Conservation (phyloP, 2,329 filamentous ascomycete species). For the Alternaria burnsii region DNA sequence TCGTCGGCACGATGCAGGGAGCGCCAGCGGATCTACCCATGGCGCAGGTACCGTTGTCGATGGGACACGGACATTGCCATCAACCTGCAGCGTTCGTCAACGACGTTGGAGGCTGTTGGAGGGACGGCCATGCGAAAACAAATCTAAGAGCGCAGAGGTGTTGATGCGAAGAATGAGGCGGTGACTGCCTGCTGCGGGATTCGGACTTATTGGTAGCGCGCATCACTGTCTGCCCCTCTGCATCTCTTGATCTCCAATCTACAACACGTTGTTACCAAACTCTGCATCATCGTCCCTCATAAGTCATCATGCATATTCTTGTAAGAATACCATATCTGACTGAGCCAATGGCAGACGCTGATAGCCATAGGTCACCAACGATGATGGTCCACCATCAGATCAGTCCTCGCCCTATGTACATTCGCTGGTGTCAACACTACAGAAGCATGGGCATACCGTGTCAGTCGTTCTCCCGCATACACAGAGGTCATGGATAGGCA, state of each 20-base stretch:
- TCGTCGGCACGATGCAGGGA: conserved; percentile 13
- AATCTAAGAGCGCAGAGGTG: not conserved
- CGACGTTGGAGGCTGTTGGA: not conserved
- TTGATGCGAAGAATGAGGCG: conserved; percentile 10
- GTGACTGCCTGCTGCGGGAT: conserved; percentile 24
- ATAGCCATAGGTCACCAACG: conserved; percentile 57
- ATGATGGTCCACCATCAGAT: conserved; percentile 61
- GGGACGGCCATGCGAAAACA: not conserved
- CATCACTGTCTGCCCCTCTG: conserved; percentile 33
- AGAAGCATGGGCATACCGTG: conserved; percentile 79
- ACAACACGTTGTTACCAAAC: conserved; percentile 17
- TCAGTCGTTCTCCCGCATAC: conserved; percentile 90
- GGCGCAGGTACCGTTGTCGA: conserved; percentile 13
- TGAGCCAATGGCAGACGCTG: conserved; percentile 13
- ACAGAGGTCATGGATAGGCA: conserved; percentile 97
- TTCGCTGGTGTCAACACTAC: conserved; percentile 55
- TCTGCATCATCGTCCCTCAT: not conserved
- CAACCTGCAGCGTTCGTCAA: not conserved
- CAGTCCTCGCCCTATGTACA: conserved; percentile 61
- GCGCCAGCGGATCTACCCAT: conserved; percentile 16
- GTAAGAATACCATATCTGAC: conserved; percentile 25
- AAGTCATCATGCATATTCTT: conserved; percentile 50
- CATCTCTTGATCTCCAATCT: conserved; percentile 12
- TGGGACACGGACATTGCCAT: not conserved
- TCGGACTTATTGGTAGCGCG: conserved; percentile 37